Conservation (phyloP, 2,329 filamentous ascomycete species). For the Claviceps sp. region DNA sequence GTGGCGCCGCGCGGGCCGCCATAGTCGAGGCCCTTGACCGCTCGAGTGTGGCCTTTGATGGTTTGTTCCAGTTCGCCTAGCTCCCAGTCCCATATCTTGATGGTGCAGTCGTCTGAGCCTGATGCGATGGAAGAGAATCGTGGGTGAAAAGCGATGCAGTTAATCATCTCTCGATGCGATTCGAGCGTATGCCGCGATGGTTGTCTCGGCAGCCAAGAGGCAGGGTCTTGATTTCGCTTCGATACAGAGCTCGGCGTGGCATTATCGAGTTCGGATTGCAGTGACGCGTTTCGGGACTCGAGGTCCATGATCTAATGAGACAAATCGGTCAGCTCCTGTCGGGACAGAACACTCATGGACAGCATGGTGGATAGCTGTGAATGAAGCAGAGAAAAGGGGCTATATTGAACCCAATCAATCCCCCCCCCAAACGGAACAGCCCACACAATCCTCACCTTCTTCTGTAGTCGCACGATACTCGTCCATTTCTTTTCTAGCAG, state of each 20-base stretch:
- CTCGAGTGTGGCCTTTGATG: conserved; percentile 82
- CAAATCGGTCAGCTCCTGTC: background rate
- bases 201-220: conserved; percentile 72
- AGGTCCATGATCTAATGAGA: conserved; percentile 72
- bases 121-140: conserved; percentile 83
- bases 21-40: conserved; percentile 80
- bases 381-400: background rate
- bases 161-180: conserved; percentile 70
- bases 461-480: conserved; percentile 83
- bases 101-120: conserved; percentile 81
- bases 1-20: conserved; percentile 72
- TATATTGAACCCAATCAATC: background rate
- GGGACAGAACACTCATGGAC: no score
- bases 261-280: conserved; percentile 76
- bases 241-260: conserved; percentile 59
- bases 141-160: conserved; percentile 83
- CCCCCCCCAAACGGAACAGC: background rate
- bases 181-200: conserved; percentile 72
- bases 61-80: conserved; percentile 81
- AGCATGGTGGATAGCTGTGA: background rate
- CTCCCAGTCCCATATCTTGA: conserved; percentile 98
- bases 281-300: conserved; percentile 55
- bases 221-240: conserved; percentile 69
- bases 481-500: conserved; percentile 98
- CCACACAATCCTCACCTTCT: conserved; percentile 52